Base-by-base conservation (phyloP, 2,329 filamentous ascomycete species). In the Lasiodiplodia theobromae region DNA sequence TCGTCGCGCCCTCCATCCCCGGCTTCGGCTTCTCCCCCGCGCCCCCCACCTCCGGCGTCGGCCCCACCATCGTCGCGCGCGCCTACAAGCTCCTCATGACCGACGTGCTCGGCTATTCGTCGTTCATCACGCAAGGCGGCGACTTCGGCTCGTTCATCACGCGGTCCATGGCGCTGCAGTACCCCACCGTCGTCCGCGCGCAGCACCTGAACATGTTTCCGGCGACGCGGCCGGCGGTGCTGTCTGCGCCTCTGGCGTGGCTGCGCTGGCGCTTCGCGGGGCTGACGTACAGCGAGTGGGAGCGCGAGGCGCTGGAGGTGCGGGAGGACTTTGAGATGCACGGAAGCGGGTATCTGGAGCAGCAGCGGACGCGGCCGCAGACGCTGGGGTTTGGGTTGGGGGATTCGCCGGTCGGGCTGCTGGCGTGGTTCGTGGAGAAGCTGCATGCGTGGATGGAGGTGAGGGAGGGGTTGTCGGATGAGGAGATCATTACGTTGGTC, bases 11-110 rank as follows among this genome's bases (percentile, higher is more conserved):
- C 14, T 51, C 47, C 10, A 51, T 51, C 14, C 47, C 47, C 2
- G 47, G 47, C 47, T 51, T 51, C 18, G 47, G 47, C 18, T 51
- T 51, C 47, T 51, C 47, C 10, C 47, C 47, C 18, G 47, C 47
- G 10, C 47, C 47, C 14, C 7, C 10, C n/a, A 51, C n/a, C n/a
- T 23, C 47, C n/a, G 18, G 47, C 47, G n/a, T 51, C 10, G 47
- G 47, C 18, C 47, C 47, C 1, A 21, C n/a, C 10, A 14, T 21
- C 18, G 47, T 51, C 47, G 47, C 47, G 2, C 47, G 47, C 12
- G 47, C 47, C n/a, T 51, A n/a, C 47, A 51, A 51, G 47, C n/a
- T 51, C 47, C 47, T 51, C 14, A 51, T 51, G 47, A 51, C 47
- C 6, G 47, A 51, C 18, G 47, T 51, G 16, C 47, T 51, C n/a